phyloP scores from a whole-genome alignment of 1,284 basidiomycete genomes.

The Cerioporus squamosus region DNA sequence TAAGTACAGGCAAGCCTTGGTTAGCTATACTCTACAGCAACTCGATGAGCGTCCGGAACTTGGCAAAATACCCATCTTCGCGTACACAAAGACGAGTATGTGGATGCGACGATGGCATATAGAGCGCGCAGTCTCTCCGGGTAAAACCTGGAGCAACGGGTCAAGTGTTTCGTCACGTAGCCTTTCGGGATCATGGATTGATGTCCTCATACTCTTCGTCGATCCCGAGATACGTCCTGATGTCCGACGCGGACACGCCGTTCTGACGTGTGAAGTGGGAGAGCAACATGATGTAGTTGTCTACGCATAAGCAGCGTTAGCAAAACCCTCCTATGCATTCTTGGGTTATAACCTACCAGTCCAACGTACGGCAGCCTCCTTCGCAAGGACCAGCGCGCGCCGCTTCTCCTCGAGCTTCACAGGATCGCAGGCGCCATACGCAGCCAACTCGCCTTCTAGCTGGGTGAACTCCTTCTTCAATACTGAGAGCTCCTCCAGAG shows the following conservation, averaged over 20 bases:
- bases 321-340: neutral
- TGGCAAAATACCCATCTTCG: too few species aligned
- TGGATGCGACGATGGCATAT: too few species aligned
- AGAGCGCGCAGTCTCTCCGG: too few species aligned
- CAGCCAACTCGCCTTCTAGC: constrained; percentile 72
- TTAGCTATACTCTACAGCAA: too few species aligned
- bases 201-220: constrained; percentile 79
- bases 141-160: too few species aligned
- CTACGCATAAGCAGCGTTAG: constrained; percentile 10
- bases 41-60: too few species aligned
- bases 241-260: constrained; percentile 57
- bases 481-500: constrained; percentile 52
- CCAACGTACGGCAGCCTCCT: constrained; percentile 83
- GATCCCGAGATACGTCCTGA: constrained; percentile 67
- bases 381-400: constrained; percentile 70
- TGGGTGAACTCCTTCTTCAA: constrained; percentile 57
- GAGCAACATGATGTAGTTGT: constrained; percentile 51
- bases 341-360: constrained; percentile 63
- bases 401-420: constrained; percentile 77
- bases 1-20: too few species aligned
- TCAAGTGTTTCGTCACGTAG: neutral
- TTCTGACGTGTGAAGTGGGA: constrained; percentile 68
- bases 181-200: neutral
- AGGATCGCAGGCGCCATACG: constrained; percentile 85
- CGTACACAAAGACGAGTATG: too few species aligned